Conservation (phyloP, 768 basidiomycete genomes). For the Russula olivacea region DNA sequence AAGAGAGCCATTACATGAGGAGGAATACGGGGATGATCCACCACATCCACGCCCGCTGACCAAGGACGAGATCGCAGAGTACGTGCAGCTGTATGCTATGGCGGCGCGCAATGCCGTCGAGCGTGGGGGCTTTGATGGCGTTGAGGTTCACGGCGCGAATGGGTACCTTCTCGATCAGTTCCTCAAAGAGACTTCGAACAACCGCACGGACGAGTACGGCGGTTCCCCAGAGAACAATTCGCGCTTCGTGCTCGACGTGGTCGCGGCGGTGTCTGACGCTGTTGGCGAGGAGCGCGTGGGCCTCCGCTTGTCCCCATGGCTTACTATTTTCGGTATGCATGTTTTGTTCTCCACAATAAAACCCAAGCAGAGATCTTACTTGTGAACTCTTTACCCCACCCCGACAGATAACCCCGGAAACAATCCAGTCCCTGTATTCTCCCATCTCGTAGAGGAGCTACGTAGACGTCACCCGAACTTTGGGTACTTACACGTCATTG, state of each 20-base stretch:
- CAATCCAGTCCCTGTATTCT: slow-evolving; percentile 51
- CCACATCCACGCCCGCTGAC: slow-evolving; percentile 45
- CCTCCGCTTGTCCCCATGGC: slow-evolving; percentile 37
- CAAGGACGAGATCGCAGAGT: slow-evolving; percentile 44
- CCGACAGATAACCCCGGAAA: slow-evolving; percentile 41
- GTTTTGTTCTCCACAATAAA: no score
- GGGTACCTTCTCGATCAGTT: slow-evolving; percentile 40
- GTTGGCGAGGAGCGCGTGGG: slow-evolving; percentile 40
- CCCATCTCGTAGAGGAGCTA: slow-evolving; percentile 42
- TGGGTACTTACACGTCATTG: slow-evolving; percentile 37
- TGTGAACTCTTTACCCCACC: neutral
- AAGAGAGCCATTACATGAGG: neutral
- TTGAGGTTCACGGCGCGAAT: slow-evolving; percentile 36
- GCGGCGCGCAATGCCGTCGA: slow-evolving; percentile 18
- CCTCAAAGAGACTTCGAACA: slow-evolving; percentile 35
- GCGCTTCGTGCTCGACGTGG: slow-evolving; percentile 42
- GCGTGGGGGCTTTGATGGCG: slow-evolving; percentile 40
- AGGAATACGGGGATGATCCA: neutral
- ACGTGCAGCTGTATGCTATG: slow-evolving; percentile 42
- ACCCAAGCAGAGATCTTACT: neutral
- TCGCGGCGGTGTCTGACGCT: slow-evolving; percentile 37
- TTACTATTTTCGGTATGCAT: slow-evolving; percentile 9
- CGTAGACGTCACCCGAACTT: slow-evolving; percentile 37
- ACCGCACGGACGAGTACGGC: slow-evolving; percentile 45
- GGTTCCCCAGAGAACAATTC: slow-evolving; percentile 44